phyloP scores from a whole-genome alignment of 768 basidiomycete species.

The Mycena haematopus region DNA sequence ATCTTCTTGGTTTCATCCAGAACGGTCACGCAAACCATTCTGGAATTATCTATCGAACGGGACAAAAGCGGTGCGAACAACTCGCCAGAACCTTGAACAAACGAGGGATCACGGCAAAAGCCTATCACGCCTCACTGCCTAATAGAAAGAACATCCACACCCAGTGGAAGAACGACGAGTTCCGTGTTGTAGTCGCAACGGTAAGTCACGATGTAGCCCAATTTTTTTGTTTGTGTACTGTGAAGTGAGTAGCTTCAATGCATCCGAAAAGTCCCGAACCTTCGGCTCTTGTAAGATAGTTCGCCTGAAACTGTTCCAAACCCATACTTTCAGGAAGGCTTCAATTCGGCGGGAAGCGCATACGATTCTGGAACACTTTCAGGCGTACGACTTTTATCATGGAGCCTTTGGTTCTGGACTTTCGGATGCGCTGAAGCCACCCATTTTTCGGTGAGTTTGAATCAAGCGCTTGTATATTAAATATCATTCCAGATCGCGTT shows the following conservation, averaged over 20 bases:
- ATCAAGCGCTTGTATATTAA: neutral
- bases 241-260: neutral
- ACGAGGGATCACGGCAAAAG: neutral
- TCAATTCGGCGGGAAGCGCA: neutral
- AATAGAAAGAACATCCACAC: neutral
- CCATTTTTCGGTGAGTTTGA: neutral
- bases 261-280: neutral
- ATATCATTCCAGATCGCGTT: constrained; percentile 61
- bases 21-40: neutral
- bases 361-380: neutral
- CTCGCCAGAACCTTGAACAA: neutral
- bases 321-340: neutral
- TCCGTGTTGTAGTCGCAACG: constrained; percentile 13
- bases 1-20: constrained; percentile 3
- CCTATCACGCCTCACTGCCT: constrained; percentile 4
- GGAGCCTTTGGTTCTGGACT: neutral
- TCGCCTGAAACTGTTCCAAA: neutral
- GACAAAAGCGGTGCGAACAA: neutral
- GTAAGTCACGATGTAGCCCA: neutral
- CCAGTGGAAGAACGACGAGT: constrained; percentile 10
- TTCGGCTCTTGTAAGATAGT: neutral
- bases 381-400: neutral
- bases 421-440: neutral
- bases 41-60: constrained; percentile 17
- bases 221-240: too few species aligned